Conservation (phyloP, 2,329 filamentous ascomycete genomes). For the Chlorencoelia australis region DNA sequence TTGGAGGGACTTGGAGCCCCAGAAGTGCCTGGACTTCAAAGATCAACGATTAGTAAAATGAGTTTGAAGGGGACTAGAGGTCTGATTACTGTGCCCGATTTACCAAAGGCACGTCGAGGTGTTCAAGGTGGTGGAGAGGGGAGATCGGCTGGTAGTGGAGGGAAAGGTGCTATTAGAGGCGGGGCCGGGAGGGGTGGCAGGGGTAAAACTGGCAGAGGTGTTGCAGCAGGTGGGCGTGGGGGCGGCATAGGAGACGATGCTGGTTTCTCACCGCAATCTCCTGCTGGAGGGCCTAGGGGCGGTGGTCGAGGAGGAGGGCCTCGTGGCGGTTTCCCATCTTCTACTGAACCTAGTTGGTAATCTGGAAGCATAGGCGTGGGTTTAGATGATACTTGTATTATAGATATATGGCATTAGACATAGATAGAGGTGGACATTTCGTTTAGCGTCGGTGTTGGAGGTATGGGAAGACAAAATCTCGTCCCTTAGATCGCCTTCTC, state of each 20-base stretch:
- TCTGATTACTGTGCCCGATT: slow-evolving; percentile 36
- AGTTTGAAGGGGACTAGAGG: slow-evolving; percentile 43
- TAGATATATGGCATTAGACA: no score
- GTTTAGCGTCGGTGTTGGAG: no score
- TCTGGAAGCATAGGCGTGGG: no score
- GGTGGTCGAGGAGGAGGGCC: no score
- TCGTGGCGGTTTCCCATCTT: no score
- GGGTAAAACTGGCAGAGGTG: neutral
- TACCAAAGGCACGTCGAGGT: slow-evolving; percentile 22
- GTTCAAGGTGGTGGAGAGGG: slow-evolving; percentile 12
- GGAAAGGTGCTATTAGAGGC: neutral
- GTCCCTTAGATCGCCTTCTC: no score
- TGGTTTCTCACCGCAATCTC: no score
- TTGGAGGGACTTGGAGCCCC: slow-evolving; percentile 36
- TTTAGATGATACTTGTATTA: no score
- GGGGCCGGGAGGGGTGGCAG: neutral
- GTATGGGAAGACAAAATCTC: no score
- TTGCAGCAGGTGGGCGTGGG: neutral
- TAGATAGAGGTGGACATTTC: no score
- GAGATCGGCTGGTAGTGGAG: slow-evolving; percentile 1
- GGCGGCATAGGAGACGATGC: neutral
- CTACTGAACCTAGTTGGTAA: no score
- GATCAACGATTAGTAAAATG: slow-evolving; percentile 45
- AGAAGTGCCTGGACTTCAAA: slow-evolving; percentile 38
- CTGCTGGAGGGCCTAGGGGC: no score